Evolutionary conservation across 495 filamentous ascomycete genomes (phyloP).

Genomic region (Hyphodiscus hymeniophilus): DNA sequence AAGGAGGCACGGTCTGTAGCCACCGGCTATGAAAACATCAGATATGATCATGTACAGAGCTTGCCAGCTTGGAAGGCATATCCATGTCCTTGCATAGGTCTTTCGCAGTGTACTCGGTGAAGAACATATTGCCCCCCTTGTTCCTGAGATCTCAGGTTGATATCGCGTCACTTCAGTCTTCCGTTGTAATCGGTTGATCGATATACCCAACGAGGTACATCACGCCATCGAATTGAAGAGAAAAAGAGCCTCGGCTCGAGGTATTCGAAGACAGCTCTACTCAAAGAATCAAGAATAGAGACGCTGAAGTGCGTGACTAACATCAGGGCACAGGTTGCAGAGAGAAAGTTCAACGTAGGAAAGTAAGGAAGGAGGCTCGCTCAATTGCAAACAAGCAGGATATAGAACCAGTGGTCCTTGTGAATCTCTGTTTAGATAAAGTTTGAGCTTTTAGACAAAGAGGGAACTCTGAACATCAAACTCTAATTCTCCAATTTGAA

Average conservation of each 20-base stretch:
- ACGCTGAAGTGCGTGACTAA: too few relatives aligned
- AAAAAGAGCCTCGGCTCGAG: too few relatives aligned
- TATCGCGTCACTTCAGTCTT: not conserved
- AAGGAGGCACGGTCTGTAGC: slow-evolving; percentile 21
- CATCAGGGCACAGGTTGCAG: too few relatives aligned
- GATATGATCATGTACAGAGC: not conserved
- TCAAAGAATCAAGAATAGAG: slow-evolving; percentile 15
- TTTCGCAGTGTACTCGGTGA: slow-evolving; percentile 33
- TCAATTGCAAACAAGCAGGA: too few relatives aligned
- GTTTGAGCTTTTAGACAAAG: too few relatives aligned
- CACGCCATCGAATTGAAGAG: slow-evolving; percentile 39
- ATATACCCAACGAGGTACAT: slow-evolving; percentile 23
- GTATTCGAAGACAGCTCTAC: too few relatives aligned
- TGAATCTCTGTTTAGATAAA: too few relatives aligned
- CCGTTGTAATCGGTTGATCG: not conserved
- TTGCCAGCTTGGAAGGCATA: slow-evolving; percentile 31
- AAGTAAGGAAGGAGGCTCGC: too few relatives aligned
- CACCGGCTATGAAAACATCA: not conserved
- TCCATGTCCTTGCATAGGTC: slow-evolving; percentile 44
- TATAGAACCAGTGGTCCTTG: too few relatives aligned
- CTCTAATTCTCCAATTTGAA: too few relatives aligned
- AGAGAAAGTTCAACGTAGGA: too few relatives aligned
- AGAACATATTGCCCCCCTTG: slow-evolving; percentile 42
- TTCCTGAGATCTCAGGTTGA: slow-evolving; percentile 21
- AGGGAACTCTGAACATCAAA: too few relatives aligned